Evolutionary conservation across 257 asterid species (phyloP).

Genomic region (Avicennia marina): DNA sequence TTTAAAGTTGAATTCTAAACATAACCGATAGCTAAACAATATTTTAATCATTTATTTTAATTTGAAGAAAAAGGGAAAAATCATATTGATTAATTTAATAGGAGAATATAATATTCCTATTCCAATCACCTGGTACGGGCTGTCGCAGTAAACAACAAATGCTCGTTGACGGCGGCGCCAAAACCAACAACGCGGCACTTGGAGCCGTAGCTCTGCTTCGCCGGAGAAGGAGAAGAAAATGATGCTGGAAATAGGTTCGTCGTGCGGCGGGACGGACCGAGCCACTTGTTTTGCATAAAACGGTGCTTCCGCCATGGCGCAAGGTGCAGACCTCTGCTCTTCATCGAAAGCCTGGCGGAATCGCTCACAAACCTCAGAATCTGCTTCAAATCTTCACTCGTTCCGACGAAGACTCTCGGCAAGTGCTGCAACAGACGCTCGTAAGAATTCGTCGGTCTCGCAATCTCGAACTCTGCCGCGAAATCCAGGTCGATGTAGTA

Average conservation of each 20-base stretch:
- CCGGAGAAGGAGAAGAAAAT: slow-evolving; percentile 8
- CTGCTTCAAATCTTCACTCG: slow-evolving; percentile 35
- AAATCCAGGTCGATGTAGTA: slow-evolving; percentile 54
- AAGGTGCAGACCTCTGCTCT: slow-evolving; percentile 33
- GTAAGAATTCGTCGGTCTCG: slow-evolving; percentile 43
- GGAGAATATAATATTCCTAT: too few species aligned
- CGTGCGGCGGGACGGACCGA: slow-evolving; percentile 48
- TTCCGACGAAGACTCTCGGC: slow-evolving; percentile 44
- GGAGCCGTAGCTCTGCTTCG: slow-evolving; percentile 12
- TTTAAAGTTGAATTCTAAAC: too few species aligned
- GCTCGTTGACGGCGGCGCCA: slow-evolving; percentile 31
- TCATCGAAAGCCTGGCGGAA: slow-evolving; percentile 46
- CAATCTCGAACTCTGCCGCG: slow-evolving; percentile 47
- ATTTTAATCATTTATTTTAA: too few species aligned
- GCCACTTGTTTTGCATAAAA: slow-evolving; percentile 59
- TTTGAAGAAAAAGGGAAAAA: too few species aligned
- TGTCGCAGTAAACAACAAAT: too few species aligned
- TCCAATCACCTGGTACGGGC: too few species aligned
- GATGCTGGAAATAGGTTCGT: slow-evolving; percentile 25
- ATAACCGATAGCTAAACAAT: too few species aligned
- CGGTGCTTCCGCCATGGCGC: slow-evolving; percentile 74
- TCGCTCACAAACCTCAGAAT: slow-evolving; percentile 40
- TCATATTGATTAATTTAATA: too few species aligned
- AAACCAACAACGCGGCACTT: slow-evolving; percentile 56
- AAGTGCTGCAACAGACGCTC: slow-evolving; percentile 20